phyloP scores from a whole-genome alignment of 345 rosid genomes.

The Dimocarpus longan region DNA sequence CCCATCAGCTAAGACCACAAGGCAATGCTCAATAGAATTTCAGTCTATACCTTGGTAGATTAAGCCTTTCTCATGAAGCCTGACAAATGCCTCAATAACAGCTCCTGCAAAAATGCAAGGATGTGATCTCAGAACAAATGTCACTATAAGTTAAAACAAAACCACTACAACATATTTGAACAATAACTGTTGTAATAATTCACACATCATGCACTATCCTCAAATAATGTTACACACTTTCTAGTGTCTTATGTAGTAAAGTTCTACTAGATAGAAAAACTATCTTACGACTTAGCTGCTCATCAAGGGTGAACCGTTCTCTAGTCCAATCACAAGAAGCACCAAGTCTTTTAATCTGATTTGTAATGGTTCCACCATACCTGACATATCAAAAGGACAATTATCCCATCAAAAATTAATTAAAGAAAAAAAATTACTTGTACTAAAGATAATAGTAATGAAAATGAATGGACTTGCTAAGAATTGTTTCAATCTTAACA shows the following conservation, averaged over 20 bases:
- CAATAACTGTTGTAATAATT: not conserved
- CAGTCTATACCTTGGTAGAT: conserved; percentile 74
- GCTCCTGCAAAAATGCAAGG: conserved; percentile 59
- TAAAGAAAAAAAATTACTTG: conserved; percentile 1
- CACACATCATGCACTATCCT: not conserved
- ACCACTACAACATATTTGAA: not conserved
- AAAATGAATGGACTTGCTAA: not conserved
- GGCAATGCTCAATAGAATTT: conserved; percentile 10
- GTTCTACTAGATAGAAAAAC: conserved; percentile 44
- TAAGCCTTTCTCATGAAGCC: conserved; percentile 92
- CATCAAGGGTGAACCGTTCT: conserved; percentile 94
- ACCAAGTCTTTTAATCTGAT: conserved; percentile 95
- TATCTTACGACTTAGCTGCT: conserved; percentile 95
- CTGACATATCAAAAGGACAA: conserved; percentile 40
- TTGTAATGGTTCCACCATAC: conserved; percentile 91
- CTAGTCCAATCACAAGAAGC: conserved; percentile 99
- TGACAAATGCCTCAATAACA: conserved; percentile 87
- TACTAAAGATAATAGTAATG: not conserved
- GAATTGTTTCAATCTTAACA: not conserved
- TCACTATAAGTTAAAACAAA: not conserved
- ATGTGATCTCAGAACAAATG: conserved; percentile 38
- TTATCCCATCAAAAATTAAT: not conserved
- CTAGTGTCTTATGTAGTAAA: conserved; percentile 5
- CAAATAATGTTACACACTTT: conserved; percentile 13
- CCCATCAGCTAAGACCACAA: conserved; percentile 2